These are phyloP conservation scores for Hymenoscyphus linearis DNA, from an alignment of 2,329 filamentous ascomycete species.

Conservation along the genomic window DNA sequence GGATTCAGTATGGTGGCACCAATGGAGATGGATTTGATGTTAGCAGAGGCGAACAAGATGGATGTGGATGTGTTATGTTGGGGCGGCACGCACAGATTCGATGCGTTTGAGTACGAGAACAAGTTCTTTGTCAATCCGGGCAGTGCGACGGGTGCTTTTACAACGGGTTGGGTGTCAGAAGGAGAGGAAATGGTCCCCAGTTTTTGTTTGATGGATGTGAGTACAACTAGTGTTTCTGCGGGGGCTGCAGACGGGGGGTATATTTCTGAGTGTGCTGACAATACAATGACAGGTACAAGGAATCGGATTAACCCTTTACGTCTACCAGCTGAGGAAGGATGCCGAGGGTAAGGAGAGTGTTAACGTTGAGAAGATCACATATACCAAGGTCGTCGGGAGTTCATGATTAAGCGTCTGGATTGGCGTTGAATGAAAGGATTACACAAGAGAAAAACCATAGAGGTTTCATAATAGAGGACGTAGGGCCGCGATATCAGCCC, in stretches of 20 bases:
- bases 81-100: constrained; percentile 63
- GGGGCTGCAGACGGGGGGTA: not conserved
- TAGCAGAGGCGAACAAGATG: constrained; percentile 62
- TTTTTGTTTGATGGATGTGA: constrained; percentile 96
- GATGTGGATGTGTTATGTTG: constrained; percentile 66
- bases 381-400: constrained; percentile 60
- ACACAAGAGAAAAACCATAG: not conserved
- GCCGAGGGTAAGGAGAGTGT: constrained; percentile 73
- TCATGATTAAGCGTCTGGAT: constrained; percentile 20
- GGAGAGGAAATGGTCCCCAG: constrained; percentile 77
- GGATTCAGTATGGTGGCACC: constrained; percentile 61
- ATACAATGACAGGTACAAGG: constrained; percentile 70
- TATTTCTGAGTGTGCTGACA: constrained; percentile 22
- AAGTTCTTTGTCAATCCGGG: constrained; percentile 70
- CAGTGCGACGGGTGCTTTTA: constrained; percentile 59
- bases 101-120: constrained; percentile 69
- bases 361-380: constrained; percentile 80
- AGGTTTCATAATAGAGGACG: not conserved
- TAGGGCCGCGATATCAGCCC: not conserved
- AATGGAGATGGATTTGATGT: constrained; percentile 59
- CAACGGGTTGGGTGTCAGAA: constrained; percentile 51
- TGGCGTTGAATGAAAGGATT: not conserved
- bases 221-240: constrained; percentile 36
- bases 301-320: constrained; percentile 90
- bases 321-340: constrained; percentile 80